Percentiles rank a stretch among this genome's conserved stretches.
Conservation (phyloP, 2,329 filamentous ascomycete species). For the Colletotrichum cuscutae region DNA sequence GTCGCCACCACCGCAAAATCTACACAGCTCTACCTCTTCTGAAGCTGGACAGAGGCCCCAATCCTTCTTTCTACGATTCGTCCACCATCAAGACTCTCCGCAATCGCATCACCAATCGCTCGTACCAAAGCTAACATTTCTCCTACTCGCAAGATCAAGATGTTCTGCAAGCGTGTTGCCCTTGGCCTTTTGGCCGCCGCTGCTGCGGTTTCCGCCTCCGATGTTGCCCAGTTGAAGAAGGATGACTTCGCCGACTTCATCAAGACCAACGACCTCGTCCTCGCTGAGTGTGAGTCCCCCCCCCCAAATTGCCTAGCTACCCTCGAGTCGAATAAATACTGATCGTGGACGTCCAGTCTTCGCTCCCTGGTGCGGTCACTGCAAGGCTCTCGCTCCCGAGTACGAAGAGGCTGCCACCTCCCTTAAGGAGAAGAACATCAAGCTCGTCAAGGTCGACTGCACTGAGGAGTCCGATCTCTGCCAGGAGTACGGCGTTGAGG, state of each 20-base stretch:
- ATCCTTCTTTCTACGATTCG: not conserved
- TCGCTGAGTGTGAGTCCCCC: conserved; percentile 83
- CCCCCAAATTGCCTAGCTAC: not conserved
- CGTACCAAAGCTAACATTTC: not conserved
- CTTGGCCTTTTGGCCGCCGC: conserved; percentile 65
- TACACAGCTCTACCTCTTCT: conserved; percentile 4
- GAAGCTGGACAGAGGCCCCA: not conserved
- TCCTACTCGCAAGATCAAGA: conserved; percentile 43
- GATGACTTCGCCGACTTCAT: conserved; percentile 91
- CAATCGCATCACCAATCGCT: not conserved
- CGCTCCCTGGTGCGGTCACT: conserved; percentile 97
- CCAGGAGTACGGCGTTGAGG: conserved; percentile 89
- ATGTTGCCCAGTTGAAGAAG: conserved; percentile 86
- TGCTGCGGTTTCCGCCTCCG: conserved; percentile 71
- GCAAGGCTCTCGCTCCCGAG: conserved; percentile 95
- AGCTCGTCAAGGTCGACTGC: conserved; percentile 90
- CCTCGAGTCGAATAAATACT: conserved; percentile 41
- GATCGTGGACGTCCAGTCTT: conserved; percentile 71
- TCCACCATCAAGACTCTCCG: not conserved
- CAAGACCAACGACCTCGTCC: conserved; percentile 85
- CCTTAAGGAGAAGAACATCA: conserved; percentile 89
- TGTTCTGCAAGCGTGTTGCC: conserved; percentile 62
- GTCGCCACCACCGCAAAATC: not conserved
- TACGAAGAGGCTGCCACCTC: conserved; percentile 88
- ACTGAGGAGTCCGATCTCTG: conserved; percentile 94